Conservation (phyloP, 495 filamentous ascomycete genomes). For the Copromyces sp. region DNA sequence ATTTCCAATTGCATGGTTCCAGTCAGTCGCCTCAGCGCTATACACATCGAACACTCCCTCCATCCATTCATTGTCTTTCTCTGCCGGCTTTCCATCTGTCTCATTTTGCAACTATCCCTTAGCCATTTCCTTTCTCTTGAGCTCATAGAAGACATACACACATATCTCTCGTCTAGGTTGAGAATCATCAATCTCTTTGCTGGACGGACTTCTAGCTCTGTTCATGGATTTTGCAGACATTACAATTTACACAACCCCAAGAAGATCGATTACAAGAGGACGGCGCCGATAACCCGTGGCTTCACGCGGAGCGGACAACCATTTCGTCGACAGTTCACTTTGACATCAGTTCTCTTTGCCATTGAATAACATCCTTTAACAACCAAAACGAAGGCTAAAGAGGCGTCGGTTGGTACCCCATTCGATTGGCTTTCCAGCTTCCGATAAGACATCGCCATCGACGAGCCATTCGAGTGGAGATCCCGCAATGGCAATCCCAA, state of each 20-base stretch:
- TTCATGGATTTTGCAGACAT: background rate
- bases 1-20: background rate
- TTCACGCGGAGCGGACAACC: background rate
- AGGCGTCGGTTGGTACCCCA: constrained; percentile 5
- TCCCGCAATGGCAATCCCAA: background rate
- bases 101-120: background rate
- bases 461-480: background rate
- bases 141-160: background rate
- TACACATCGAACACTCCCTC: background rate
- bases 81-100: background rate
- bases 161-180: background rate
- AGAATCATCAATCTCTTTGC: background rate
- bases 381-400: background rate
- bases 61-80: background rate
- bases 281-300: background rate
- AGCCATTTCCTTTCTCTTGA: background rate
- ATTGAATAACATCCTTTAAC: constrained; percentile 1
- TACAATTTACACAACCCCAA: constrained; percentile 1
- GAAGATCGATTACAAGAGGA: background rate
- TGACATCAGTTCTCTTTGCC: background rate
- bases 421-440: constrained; percentile 10
- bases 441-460: constrained; percentile 9
- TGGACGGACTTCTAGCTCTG: background rate
- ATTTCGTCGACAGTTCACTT: background rate
- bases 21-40: background rate